Percentiles rank a stretch among this genome's conserved stretches.
Evolutionary conservation across 2,329 filamentous ascomycete species (phyloP).

Genomic region (Alternaria incomplexa): DNA sequence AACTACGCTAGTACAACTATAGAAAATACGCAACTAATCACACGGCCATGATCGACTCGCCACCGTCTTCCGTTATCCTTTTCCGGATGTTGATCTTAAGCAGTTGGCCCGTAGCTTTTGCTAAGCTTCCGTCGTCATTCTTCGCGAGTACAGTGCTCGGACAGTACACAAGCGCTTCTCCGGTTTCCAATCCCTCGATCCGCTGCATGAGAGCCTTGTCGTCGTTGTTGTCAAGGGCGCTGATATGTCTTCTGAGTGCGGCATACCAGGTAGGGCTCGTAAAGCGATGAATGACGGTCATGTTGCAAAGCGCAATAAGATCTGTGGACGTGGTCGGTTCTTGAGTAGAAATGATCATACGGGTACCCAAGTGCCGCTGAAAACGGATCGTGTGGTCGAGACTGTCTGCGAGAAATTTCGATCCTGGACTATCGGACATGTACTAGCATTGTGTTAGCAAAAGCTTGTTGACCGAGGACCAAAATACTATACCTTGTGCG

Average conservation of each 20-base stretch:
- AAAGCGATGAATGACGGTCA: constrained; percentile 63
- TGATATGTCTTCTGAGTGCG: neutral
- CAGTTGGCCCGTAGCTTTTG: constrained; percentile 14
- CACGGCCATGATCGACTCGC: constrained; percentile 47
- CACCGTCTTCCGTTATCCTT: constrained; percentile 22
- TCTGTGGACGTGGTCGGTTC: constrained; percentile 74
- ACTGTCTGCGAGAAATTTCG: constrained; percentile 66
- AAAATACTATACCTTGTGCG: constrained; percentile 59
- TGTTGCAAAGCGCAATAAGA: constrained; percentile 72
- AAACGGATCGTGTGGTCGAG: constrained; percentile 69
- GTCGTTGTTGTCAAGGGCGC: neutral
- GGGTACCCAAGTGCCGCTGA: constrained; percentile 71
- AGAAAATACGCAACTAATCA: neutral
- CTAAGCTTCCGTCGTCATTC: neutral
- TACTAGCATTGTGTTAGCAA: constrained; percentile 54
- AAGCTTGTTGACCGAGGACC: neutral
- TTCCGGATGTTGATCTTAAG: constrained; percentile 32
- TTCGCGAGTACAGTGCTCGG: neutral
- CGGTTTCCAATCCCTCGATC: neutral
- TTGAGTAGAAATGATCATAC: constrained; percentile 76
- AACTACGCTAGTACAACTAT: neutral
- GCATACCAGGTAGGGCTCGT: neutral
- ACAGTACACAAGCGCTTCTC: neutral
- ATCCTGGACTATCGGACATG: constrained; percentile 62
- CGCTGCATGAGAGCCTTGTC: neutral